These are phyloP conservation scores for Quercus phellos DNA, from an alignment of 331 rosid species.

Conservation along the genomic window DNA sequence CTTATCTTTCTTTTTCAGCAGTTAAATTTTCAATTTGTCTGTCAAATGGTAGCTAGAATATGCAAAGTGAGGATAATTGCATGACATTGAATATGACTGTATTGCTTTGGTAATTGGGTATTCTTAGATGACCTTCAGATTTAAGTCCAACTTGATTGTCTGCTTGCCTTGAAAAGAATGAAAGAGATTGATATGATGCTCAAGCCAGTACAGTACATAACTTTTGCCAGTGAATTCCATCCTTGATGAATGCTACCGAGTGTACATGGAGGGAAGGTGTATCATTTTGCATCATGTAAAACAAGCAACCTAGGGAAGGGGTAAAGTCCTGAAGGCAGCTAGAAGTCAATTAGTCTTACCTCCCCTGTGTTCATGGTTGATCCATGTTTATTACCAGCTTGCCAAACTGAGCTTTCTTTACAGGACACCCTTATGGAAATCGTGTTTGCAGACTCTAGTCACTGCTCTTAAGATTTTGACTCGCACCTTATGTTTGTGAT, in stretches of 20 bases:
- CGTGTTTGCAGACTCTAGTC: background rate
- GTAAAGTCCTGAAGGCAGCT: background rate
- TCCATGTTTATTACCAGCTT: background rate
- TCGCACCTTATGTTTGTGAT: background rate
- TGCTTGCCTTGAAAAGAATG: slow-evolving; percentile 1
- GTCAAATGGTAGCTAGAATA: background rate
- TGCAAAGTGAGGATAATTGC: background rate
- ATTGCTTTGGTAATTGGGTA: background rate
- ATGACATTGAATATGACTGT: background rate
- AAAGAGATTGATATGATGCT: slow-evolving; percentile 6
- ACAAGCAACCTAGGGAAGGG: background rate
- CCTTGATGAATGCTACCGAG: background rate
- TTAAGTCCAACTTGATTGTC: background rate
- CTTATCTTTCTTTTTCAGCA: background rate
- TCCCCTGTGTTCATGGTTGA: background rate
- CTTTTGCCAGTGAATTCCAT: background rate
- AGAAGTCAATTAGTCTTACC: background rate
- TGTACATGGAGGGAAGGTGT: background rate
- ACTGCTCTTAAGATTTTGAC: background rate
- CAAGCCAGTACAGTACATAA: background rate
- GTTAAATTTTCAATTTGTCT: background rate
- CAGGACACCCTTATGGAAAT: background rate
- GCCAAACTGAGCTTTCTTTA: background rate
- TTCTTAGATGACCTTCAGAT: background rate
- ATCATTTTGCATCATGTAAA: background rate